Percentiles rank a stretch among this genome's conserved stretches.
These are phyloP conservation scores for Lumnitzera racemosa DNA, from an alignment of 345 rosid species.

Conservation along the genomic window DNA sequence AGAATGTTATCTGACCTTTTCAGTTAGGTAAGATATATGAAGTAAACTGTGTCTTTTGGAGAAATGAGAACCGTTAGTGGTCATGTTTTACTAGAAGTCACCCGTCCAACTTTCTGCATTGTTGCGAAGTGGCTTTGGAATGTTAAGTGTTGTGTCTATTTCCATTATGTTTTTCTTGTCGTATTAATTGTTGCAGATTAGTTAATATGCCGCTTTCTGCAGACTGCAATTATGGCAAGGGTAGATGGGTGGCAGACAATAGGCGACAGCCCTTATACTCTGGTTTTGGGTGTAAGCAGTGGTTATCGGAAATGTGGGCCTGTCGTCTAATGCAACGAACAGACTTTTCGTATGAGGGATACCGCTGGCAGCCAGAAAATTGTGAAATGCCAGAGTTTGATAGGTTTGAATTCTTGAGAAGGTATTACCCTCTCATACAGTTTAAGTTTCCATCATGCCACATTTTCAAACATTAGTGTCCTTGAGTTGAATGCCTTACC, in stretches of 20 bases:
- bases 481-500: too few species aligned
- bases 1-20: too few species aligned
- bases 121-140: neutral
- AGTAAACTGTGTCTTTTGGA: too few species aligned
- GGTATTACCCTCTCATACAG: slow-evolving; percentile 21
- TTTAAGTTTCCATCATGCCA: too few species aligned
- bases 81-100: too few species aligned
- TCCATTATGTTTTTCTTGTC: neutral
- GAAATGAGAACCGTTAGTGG: too few species aligned
- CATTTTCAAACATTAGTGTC: too few species aligned
- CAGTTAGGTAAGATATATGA: too few species aligned
- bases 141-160: neutral
- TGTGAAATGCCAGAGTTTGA: slow-evolving; percentile 65
- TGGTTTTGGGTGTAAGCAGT: slow-evolving; percentile 52
- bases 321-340: slow-evolving; percentile 52
- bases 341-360: slow-evolving; percentile 68
- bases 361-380: slow-evolving; percentile 70
- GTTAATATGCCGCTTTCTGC: slow-evolving; percentile 13
- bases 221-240: slow-evolving; percentile 67
- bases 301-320: slow-evolving; percentile 75
- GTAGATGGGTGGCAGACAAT: slow-evolving; percentile 51
- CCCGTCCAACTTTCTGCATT: too few species aligned
- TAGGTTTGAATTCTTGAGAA: slow-evolving; percentile 47
- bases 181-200: neutral
- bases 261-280: slow-evolving; percentile 49